phyloP scores from a whole-genome alignment of 495 filamentous ascomycete genomes.

The Astrothelium macrocarpum region DNA sequence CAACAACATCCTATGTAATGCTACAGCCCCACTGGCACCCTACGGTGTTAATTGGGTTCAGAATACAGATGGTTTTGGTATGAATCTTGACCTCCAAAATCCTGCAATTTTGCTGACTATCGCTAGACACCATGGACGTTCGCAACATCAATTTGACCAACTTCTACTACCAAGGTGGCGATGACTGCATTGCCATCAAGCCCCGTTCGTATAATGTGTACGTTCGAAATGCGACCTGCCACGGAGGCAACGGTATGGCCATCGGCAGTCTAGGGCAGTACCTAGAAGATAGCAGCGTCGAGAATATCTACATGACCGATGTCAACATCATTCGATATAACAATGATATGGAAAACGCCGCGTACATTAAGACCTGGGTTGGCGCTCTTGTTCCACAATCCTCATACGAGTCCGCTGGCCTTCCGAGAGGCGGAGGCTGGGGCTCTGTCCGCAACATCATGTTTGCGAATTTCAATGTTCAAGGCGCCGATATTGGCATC shows the following conservation, averaged over 20 bases:
- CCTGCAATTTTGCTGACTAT: neutral
- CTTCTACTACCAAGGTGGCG: slow-evolving; percentile 49
- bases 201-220: slow-evolving; percentile 45
- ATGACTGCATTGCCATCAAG: slow-evolving; percentile 52
- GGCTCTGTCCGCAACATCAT: slow-evolving; percentile 43
- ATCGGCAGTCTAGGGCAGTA: slow-evolving; percentile 51
- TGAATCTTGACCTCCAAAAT: slow-evolving; percentile 5
- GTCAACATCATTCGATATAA: slow-evolving; percentile 39
- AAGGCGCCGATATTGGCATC: slow-evolving; percentile 35
- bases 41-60: slow-evolving; percentile 48
- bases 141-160: slow-evolving; percentile 43
- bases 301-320: slow-evolving; percentile 39
- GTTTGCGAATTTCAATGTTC: slow-evolving; percentile 44
- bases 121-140: slow-evolving; percentile 46
- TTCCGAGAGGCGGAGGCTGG: slow-evolving; percentile 45
- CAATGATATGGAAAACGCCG: slow-evolving; percentile 41
- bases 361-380: slow-evolving; percentile 53
- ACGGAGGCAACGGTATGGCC: slow-evolving; percentile 47
- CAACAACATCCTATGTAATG: slow-evolving; percentile 43
- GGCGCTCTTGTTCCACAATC: slow-evolving; percentile 38
- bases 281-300: slow-evolving; percentile 44
- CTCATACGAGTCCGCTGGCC: slow-evolving; percentile 39
- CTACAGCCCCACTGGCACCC: slow-evolving; percentile 41
- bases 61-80: slow-evolving; percentile 49
- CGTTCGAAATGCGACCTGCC: slow-evolving; percentile 44